Percentiles rank a stretch among this genome's conserved stretches.
phyloP scores from a whole-genome alignment of 1,139 yeast species.

The Hemisphaericaspora subhashii region DNA sequence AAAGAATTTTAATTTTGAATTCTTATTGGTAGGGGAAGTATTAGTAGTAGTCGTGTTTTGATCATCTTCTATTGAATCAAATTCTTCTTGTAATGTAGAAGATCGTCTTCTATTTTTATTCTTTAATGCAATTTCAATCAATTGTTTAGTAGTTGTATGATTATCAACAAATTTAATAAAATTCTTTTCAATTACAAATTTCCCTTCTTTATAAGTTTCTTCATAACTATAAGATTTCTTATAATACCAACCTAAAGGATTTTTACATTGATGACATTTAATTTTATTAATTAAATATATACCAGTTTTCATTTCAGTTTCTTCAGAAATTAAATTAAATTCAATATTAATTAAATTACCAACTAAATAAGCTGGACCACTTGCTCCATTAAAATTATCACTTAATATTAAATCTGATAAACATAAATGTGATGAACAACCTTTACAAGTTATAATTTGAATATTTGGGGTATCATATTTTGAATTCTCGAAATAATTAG shows the following conservation, averaged over 20 bases:
- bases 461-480: slow-evolving; percentile 35
- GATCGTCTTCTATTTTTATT: slow-evolving; percentile 28
- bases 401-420: slow-evolving; percentile 45
- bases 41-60: neutral
- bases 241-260: slow-evolving; percentile 77
- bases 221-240: slow-evolving; percentile 52
- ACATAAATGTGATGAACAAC: slow-evolving; percentile 56
- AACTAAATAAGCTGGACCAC: slow-evolving; percentile 56
- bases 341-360: slow-evolving; percentile 46
- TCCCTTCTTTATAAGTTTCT: slow-evolving; percentile 77
- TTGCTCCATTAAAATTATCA: slow-evolving; percentile 51
- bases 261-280: slow-evolving; percentile 63
- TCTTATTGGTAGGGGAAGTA: no score
- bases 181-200: slow-evolving; percentile 67
- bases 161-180: slow-evolving; percentile 24
- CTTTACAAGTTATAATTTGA: slow-evolving; percentile 49
- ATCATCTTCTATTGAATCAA: slow-evolving; percentile 5
- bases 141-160: slow-evolving; percentile 25
- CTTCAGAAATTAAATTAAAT: slow-evolving; percentile 31
- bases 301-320: slow-evolving; percentile 68
- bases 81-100: slow-evolving; percentile 18
- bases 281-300: slow-evolving; percentile 63
- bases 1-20: slow-evolving; percentile 2
- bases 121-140: slow-evolving; percentile 30
- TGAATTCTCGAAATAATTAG: slow-evolving; percentile 38